A percentile compares a stretch with the other conserved stretches of the same genome.
Evolutionary conservation across 305 asterid species (phyloP).

Genomic region (Caryopteris hybrid): DNA sequence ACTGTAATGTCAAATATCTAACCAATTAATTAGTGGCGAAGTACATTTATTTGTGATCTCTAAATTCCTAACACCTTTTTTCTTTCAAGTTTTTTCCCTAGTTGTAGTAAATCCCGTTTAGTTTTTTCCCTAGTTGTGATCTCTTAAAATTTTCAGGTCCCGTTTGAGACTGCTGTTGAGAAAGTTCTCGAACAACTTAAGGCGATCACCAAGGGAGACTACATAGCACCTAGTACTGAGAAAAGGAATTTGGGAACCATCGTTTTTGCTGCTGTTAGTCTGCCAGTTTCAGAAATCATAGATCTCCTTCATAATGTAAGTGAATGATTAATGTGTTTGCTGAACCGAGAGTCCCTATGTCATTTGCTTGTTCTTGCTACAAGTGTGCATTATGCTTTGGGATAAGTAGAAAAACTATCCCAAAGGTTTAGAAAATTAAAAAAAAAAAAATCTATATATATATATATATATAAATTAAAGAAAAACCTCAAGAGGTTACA

Average conservation of each 20-base stretch:
- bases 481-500: no score
- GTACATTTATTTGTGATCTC: background rate
- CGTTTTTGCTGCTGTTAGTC: constrained; percentile 73
- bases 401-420: no score
- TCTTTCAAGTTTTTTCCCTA: background rate
- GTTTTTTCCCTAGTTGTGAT: background rate
- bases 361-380: no score
- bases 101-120: background rate
- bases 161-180: constrained; percentile 61
- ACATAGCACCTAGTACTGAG: constrained; percentile 55
- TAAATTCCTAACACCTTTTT: background rate
- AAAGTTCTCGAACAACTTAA: constrained; percentile 66
- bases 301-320: constrained; percentile 59
- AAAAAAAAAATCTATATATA: no score
- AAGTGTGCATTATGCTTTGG: background rate
- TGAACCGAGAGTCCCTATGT: no score
- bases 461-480: no score
- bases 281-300: constrained; percentile 64
- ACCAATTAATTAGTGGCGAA: background rate
- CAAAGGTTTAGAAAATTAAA: no score
- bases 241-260: constrained; percentile 62
- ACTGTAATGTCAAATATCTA: background rate
- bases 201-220: constrained; percentile 76
- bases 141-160: constrained; percentile 49
- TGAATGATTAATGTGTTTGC: background rate